Base-by-base conservation (phyloP, 805 yeast species). In the Saccharomycopsis amapae region DNA sequence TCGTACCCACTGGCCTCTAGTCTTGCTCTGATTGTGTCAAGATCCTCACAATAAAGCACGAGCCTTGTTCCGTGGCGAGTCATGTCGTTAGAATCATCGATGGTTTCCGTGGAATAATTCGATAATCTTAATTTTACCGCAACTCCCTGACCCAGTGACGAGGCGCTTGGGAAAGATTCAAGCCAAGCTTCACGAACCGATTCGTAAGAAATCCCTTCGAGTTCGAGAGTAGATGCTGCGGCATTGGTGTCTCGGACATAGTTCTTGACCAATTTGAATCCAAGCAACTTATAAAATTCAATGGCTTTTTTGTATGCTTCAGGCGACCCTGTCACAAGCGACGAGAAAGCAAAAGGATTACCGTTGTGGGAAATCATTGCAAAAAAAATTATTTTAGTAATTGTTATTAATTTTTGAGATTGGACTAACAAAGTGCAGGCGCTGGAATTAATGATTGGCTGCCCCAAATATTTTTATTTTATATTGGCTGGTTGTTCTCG, bases 111-210 rank as follows among this genome's bases (percentile, higher is more conserved):
- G 7, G 38, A 38, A 32, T 39, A 30, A 22, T 44, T 45, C 7
- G 46, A 30, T 5, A 48, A 30, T n/a, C 51, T 39, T 13, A 48
- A 24, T 32, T 48, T 48, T 26, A 48, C 31, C 13, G 51, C 38
- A 15, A 48, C 12, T n/a, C 7, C 46, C 51, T 1, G 32, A 20
- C 20, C 35, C 24, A 6, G 22, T 22, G 12, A 18, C 24, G 28
- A 22, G 33, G 35, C 17, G 3, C 22, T 38, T 13, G 63, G 23
- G 60, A 78, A 81, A 19, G 79, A 65, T 60, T 81, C 85, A 39
- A 84, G 59, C 94, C 94, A 84, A 24, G 76, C 62, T 62, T 84
- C 94, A 52, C 69, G 73, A 41, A 80, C 57, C 1, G 89, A 81
- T 52, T 81, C 86, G 46, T 67, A 69, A 6, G 86, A 73, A 38